Base-by-base conservation (phyloP, 768 basidiomycete genomes). In the Boletus barrowsii region DNA sequence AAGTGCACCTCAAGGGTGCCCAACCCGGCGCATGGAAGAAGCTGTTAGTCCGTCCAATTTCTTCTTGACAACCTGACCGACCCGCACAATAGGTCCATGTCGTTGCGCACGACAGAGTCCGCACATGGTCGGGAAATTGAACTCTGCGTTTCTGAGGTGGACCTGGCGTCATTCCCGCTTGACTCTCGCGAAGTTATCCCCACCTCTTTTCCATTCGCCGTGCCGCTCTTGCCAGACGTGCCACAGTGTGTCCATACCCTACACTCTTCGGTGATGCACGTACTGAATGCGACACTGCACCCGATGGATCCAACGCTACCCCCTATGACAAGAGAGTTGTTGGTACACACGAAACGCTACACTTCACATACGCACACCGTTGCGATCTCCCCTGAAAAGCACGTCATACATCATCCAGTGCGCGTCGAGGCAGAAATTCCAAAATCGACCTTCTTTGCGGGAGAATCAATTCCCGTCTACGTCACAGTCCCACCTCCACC, bases 211-310 rank as follows among this genome's bases (percentile, higher is more conserved):
- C 83, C 87, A n/a, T 95, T 94, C 71, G 82, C 89, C 36, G 84
- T 95, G 56, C 89, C 88, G 11, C 77, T 95, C 49, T 81, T 78
- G 54, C 72, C 81, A 40, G 93, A 95, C 69, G 84, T 88, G 7
- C 93, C 93, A 0, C 89, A 93, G 67, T 90, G 88, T 39, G 76
- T 93, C 30, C 83, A 86, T 62, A 89, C 91, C 5, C 76, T 84
- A 15, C 81, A 81, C 57, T 93, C 92, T 3, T 82, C 84, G 1
- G 75, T 95, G 49, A 77, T 78, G 14, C 88, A 95, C 67, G 75
- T 78, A 15, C 75, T 95, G 42, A 83, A 80, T 13, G 92, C 87
- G 33, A 81, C 78, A 1, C 72, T 95, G 22, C 75, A 84, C 63
- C 79, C 86, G 0, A 57, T 68, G 14, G 76, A 83, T 55, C 63